These are phyloP conservation scores for Aaosphaeria arxii DNA, from an alignment of 2,329 filamentous ascomycete species.

Conservation along the genomic window DNA sequence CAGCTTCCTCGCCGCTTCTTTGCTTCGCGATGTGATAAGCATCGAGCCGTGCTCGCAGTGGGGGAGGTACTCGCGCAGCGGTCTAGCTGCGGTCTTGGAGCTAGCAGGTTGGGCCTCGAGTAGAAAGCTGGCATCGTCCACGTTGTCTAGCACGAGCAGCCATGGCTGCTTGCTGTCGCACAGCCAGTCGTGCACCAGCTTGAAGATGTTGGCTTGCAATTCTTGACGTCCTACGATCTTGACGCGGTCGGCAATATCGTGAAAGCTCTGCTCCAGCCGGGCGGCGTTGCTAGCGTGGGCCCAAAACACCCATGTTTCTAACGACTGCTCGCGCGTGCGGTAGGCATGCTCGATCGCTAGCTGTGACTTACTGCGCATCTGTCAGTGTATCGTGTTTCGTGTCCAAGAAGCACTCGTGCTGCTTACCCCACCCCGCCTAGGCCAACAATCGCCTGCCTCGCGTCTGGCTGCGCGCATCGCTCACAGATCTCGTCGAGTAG, in stretches of 20 bases:
- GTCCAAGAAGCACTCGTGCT: neutral
- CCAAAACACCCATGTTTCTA: constrained; percentile 10
- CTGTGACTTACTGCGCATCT: neutral
- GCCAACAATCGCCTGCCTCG: constrained; percentile 20
- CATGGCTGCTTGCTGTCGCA: constrained; percentile 8
- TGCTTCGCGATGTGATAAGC: constrained; percentile 4
- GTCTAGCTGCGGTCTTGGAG: neutral
- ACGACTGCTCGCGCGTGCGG: neutral
- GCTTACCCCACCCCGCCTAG: constrained; percentile 2
- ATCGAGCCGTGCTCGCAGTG: constrained; percentile 2
- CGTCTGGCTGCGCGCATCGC: constrained; percentile 27
- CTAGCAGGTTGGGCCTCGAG: neutral
- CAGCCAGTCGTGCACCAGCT: constrained; percentile 13
- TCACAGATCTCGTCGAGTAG: constrained; percentile 16
- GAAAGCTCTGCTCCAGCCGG: constrained; percentile 10
- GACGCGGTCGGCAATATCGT: constrained; percentile 11
- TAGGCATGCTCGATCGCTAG: neutral
- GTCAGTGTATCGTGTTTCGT: neutral
- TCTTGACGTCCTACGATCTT: constrained; percentile 8
- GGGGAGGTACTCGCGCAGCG: constrained; percentile 3
- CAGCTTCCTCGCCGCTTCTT: constrained; percentile 1
- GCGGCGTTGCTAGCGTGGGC: constrained; percentile 12
- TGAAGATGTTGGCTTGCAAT: constrained; percentile 8
- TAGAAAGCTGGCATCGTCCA: constrained; percentile 10
- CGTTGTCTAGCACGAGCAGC: constrained; percentile 16